phyloP scores from a whole-genome alignment of 495 filamentous ascomycete genomes.

The Neurospora terricola region DNA sequence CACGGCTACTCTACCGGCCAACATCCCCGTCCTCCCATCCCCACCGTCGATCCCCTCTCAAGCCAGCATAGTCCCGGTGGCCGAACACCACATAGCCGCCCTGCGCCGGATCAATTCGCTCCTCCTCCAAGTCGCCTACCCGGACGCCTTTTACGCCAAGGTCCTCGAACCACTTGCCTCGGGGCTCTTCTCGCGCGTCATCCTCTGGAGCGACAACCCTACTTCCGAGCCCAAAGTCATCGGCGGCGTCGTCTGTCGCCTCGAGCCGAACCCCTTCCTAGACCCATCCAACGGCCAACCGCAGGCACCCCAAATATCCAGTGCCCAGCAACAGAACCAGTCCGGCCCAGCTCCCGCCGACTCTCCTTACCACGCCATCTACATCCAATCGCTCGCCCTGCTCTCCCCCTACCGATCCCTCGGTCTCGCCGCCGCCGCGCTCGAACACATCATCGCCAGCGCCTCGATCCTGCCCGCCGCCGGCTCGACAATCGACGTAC shows the following conservation, averaged over 20 bases:
- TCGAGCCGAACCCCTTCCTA: conserved; percentile 42
- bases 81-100: conserved; percentile 54
- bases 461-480: conserved; percentile 24
- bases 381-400: conserved; percentile 79
- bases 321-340: background rate
- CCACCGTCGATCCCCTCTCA: conserved; percentile 31
- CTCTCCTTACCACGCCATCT: conserved; percentile 44
- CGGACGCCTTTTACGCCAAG: conserved; percentile 74
- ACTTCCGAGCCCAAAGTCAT: conserved; percentile 49
- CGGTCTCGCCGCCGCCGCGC: conserved; percentile 67
- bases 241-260: conserved; percentile 74
- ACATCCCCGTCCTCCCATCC: conserved; percentile 19
- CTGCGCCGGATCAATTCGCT: conserved; percentile 74
- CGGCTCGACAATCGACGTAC: conserved; percentile 37
- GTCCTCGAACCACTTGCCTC: conserved; percentile 57
- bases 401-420: conserved; percentile 72
- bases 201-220: conserved; percentile 40
- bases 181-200: conserved; percentile 66
- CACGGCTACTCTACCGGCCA: conserved; percentile 19
- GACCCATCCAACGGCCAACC: conserved; percentile 8
- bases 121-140: conserved; percentile 80
- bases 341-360: conserved; percentile 3
- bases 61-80: conserved; percentile 50
- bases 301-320: background rate
- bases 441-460: conserved; percentile 46